These are phyloP conservation scores for Deuterostichococcus epilithicus DNA, from an alignment of 139 green algal species.

Conservation along the genomic window DNA sequence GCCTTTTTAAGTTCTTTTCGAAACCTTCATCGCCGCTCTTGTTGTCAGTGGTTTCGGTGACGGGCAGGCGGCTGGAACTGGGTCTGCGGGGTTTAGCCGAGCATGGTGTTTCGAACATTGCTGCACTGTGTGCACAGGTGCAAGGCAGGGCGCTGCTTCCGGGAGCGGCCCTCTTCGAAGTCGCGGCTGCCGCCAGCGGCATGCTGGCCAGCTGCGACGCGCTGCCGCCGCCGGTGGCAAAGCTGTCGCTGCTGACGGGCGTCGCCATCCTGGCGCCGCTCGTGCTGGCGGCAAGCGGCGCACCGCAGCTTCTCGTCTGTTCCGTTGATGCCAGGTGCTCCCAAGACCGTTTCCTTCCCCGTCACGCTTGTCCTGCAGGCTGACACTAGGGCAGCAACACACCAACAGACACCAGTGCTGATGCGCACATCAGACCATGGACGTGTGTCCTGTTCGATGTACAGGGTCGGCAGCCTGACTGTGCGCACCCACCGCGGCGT, in stretches of 20 bases:
- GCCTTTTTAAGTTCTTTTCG: too few relatives aligned
- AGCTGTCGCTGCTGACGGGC: constrained; percentile 10
- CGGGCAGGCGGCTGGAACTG: too few relatives aligned
- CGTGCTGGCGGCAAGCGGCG: constrained; percentile 18
- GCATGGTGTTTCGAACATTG: background rate
- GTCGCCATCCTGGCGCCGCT: constrained; percentile 40
- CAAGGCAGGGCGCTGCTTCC: constrained; percentile 37
- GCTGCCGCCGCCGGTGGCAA: constrained; percentile 22
- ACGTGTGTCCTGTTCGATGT: too few relatives aligned
- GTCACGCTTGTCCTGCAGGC: too few relatives aligned
- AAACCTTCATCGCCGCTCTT: too few relatives aligned
- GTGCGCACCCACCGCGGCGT: background rate
- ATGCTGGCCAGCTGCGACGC: constrained; percentile 30
- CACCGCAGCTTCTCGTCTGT: background rate
- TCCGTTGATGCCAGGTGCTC: background rate
- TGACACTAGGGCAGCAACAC: too few relatives aligned
- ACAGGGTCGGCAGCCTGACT: background rate
- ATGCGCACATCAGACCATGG: too few relatives aligned
- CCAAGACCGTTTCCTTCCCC: too few relatives aligned
- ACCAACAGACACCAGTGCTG: too few relatives aligned
- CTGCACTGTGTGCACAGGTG: background rate
- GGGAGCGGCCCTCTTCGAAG: constrained; percentile 48
- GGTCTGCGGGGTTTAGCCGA: too few relatives aligned
- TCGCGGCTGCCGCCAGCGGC: constrained; percentile 26
- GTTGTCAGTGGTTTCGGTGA: too few relatives aligned